Base-by-base conservation (phyloP, 108 stramenopile species). In the Skeletonema costatum region DNA sequence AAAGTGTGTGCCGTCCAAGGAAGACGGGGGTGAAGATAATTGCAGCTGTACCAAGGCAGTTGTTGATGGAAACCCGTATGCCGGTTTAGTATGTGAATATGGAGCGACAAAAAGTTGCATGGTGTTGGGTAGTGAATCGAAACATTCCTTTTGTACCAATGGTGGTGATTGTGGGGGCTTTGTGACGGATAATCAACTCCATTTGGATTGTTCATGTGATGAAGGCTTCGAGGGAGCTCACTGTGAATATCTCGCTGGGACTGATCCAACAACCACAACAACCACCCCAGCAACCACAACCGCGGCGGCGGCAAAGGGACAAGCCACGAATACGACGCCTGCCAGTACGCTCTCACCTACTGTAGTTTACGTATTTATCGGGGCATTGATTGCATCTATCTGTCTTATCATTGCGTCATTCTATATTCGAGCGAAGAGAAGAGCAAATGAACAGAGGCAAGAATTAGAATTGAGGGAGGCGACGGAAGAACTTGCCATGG, bases 141-240 rank as follows among this genome's bases (percentile, higher is more conserved):
- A 72, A 56, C 86, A 80, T 66, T 80, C 85, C n/a, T 90, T 88
- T 75, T 90, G 89, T 66, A 86, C 80, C 36, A 90, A 90, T 66
- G 83, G 73, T 16, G 89, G 89, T 42, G 71, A 62, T n/a, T 90
- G 89, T 65, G 19, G 35, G 17, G 80, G 64, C 2, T 66, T 76
- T 7, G 70, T 87, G 8, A 60, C 66, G 17, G 63, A 75, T 31
- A 84, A 74, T 35, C 70, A 86, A 62, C 42, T 35, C 21, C 81
- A 81, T 35, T 51, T 65, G 33, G 70, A 75, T 71, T 81, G 81
- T 44, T 30, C 62, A 29, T 81, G 81, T 50, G 6, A 13, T 16
- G 62, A 63, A 48, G 81, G 81, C 16, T 81, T 61, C 39, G 74
- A 71, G 58, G 81, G 81, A 33, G 16, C 74, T 50, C 70, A 81